Conservation (phyloP, 768 basidiomycete genomes). For the Clitopilus hobsonii region DNA sequence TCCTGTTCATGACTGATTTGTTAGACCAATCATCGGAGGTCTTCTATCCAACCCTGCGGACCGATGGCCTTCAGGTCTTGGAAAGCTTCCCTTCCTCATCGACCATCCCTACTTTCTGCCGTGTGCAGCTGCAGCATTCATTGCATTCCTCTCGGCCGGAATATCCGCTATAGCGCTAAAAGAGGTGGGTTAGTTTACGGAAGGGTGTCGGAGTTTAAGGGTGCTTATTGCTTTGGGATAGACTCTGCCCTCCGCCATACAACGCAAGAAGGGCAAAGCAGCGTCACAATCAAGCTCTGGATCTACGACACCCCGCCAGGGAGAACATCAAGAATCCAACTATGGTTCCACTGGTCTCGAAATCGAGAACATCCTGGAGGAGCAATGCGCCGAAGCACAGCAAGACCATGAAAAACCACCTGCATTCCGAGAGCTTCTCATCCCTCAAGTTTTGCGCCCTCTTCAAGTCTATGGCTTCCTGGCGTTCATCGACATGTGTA, state of each 20-base stretch:
- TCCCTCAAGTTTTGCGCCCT: slow-evolving; percentile 32
- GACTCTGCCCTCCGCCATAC: not conserved
- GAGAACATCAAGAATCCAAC: not conserved
- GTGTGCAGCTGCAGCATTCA: slow-evolving; percentile 13
- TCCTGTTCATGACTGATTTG: not conserved
- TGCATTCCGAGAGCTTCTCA: slow-evolving; percentile 15
- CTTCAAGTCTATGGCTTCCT: slow-evolving; percentile 36
- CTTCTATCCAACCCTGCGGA: slow-evolving; percentile 21
- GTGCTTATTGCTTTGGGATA: no score
- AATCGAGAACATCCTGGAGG: not conserved
- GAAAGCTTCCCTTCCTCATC: slow-evolving; percentile 17
- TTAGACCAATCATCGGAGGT: slow-evolving; percentile 24
- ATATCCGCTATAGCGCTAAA: slow-evolving; percentile 18
- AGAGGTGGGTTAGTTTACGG: slow-evolving; percentile 13
- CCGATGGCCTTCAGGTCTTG: slow-evolving; percentile 21
- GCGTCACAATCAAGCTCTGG: not conserved
- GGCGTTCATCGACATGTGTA: slow-evolving; percentile 35
- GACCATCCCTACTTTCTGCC: slow-evolving; percentile 27
- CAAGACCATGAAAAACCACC: slow-evolving; percentile 22
- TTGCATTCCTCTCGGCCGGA: slow-evolving; percentile 12
- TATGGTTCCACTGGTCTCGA: slow-evolving; percentile 3
- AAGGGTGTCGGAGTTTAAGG: no score
- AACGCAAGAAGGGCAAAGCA: no score
- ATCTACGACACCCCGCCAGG: slow-evolving; percentile 11
- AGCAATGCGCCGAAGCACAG: not conserved